Conservation (phyloP, 2,329 filamentous ascomycete genomes). For the Colletotrichum gigasporum region DNA sequence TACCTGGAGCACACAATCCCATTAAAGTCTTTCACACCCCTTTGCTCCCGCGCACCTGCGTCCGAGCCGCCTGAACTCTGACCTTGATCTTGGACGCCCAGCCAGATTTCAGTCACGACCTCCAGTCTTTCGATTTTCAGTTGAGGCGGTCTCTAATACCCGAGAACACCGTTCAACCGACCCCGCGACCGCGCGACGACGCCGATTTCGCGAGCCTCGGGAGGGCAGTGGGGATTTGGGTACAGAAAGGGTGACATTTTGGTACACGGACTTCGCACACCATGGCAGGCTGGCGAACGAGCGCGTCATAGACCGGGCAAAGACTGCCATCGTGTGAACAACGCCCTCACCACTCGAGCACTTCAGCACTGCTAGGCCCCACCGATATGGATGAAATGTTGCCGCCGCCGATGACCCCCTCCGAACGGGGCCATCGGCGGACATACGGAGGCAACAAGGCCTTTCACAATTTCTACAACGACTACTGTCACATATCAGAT, state of each 20-base stretch:
- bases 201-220: not conserved
- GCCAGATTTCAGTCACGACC: constrained; percentile 3
- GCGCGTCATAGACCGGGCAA: constrained; percentile 22
- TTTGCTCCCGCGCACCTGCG: not conserved
- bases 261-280: constrained; percentile 1
- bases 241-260: not conserved
- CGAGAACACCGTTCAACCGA: not conserved
- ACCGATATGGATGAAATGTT: constrained; percentile 47
- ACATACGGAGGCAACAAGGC: constrained; percentile 73
- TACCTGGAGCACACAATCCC: not conserved
- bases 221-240: not conserved
- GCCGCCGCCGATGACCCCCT: constrained; percentile 50
- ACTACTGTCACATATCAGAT: constrained; percentile 72
- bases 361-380: not conserved
- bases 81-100: not conserved
- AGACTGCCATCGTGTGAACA: constrained; percentile 10
- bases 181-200: not conserved
- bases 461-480: constrained; percentile 80
- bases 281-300: constrained; percentile 20
- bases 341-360: not conserved
- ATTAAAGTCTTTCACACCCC: constrained; percentile 20
- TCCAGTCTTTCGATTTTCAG: not conserved
- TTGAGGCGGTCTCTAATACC: too few species aligned
- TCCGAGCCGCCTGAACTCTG: not conserved
- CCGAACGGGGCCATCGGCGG: constrained; percentile 40